These are phyloP conservation scores for Phyllosticta capitalensis DNA, from an alignment of 2,329 filamentous ascomycete genomes.

Conservation along the genomic window DNA sequence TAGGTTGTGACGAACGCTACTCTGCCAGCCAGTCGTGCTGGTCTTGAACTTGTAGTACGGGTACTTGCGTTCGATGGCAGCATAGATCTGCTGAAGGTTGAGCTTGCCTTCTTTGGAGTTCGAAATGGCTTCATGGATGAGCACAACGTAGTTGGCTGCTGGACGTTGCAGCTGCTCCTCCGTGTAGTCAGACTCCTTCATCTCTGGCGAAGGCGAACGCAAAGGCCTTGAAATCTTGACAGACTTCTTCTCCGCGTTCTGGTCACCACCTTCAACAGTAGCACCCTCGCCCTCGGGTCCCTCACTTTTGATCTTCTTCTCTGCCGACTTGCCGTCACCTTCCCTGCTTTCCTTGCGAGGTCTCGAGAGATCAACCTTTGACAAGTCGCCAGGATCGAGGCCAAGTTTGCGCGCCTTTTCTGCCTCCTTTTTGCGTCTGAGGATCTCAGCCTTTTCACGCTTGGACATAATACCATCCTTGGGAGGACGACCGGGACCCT, in stretches of 20 bases:
- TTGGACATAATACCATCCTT: slow-evolving; percentile 81
- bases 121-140: slow-evolving; percentile 54
- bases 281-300: slow-evolving; percentile 22
- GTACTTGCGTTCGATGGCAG: slow-evolving; percentile 52
- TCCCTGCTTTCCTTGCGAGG: slow-evolving; percentile 29
- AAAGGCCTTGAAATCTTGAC: slow-evolving; percentile 40
- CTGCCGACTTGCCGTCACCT: slow-evolving; percentile 24
- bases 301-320: slow-evolving; percentile 14
- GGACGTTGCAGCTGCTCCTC: slow-evolving; percentile 66
- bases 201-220: slow-evolving; percentile 52
- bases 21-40: slow-evolving; percentile 55
- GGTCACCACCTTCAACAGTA: slow-evolving; percentile 9
- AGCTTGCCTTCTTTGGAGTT: slow-evolving; percentile 47
- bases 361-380: slow-evolving; percentile 26
- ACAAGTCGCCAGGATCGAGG: slow-evolving; percentile 24
- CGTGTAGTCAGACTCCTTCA: slow-evolving; percentile 55
- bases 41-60: slow-evolving; percentile 54
- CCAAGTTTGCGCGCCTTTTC: slow-evolving; percentile 30
- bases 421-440: slow-evolving; percentile 48
- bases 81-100: slow-evolving; percentile 58
- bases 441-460: slow-evolving; percentile 55
- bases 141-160: slow-evolving; percentile 51
- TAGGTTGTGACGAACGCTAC: slow-evolving; percentile 57
- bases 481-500: slow-evolving; percentile 69
- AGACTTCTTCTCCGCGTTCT: slow-evolving; percentile 33